Conservation (phyloP, 2,329 filamentous ascomycete species). For the Emericellopsis atlantica region DNA sequence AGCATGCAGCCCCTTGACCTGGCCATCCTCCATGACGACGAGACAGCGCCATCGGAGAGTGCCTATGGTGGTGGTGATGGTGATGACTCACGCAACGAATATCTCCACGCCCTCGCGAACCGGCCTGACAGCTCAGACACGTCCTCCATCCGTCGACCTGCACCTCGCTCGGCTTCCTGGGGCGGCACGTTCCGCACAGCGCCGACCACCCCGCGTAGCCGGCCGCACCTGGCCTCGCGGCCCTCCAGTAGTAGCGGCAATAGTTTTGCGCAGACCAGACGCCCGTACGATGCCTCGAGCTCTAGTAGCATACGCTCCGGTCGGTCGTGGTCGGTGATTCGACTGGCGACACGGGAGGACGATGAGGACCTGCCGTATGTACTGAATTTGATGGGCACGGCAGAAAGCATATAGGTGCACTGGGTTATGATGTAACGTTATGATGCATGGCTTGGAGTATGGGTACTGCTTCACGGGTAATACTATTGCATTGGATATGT, state of each 20-base stretch:
- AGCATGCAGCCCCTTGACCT: slow-evolving; percentile 57
- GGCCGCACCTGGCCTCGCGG: slow-evolving; percentile 20
- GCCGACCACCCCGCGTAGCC: slow-evolving; percentile 38
- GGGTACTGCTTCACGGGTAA: neutral
- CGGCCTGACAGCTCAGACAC: slow-evolving; percentile 21
- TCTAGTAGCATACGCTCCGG: slow-evolving; percentile 25
- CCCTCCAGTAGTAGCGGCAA: slow-evolving; percentile 19
- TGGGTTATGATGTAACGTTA: neutral
- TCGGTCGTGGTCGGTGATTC: slow-evolving; percentile 31
- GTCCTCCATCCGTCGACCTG: slow-evolving; percentile 15
- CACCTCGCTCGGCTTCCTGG: slow-evolving; percentile 27
- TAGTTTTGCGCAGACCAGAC: slow-evolving; percentile 29
- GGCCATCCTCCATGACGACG: slow-evolving; percentile 29
- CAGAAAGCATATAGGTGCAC: slow-evolving; percentile 10
- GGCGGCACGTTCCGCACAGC: slow-evolving; percentile 33
- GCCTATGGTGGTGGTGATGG: neutral
- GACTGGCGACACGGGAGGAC: slow-evolving; percentile 27
- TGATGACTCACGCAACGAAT: too few species aligned
- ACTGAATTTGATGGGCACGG: slow-evolving; percentile 18
- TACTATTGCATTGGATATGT: neutral
- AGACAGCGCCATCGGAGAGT: slow-evolving; percentile 1
- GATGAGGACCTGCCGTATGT: slow-evolving; percentile 21
- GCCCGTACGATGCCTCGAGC: slow-evolving; percentile 17
- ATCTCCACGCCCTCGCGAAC: neutral
- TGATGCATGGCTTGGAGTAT: neutral